Percentiles rank a stretch among this genome's conserved stretches.
Evolutionary conservation across 805 yeast genomes (phyloP).

Genomic region (Blastobotrys attinorum): DNA sequence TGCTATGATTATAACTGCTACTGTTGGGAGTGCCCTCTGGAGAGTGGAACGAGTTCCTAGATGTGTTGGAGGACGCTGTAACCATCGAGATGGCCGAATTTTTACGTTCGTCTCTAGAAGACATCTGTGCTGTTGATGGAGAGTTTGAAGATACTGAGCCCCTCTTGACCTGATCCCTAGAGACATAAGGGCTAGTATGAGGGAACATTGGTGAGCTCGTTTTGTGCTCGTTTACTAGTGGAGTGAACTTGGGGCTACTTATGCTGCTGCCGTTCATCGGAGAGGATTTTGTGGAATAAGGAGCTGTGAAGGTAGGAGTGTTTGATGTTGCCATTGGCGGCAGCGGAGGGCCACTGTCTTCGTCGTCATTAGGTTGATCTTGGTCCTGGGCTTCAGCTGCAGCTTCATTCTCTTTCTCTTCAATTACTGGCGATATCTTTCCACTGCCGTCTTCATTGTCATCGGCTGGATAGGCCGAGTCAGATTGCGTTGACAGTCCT

Average conservation of each 20-base stretch:
- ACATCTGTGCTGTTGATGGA: neutral
- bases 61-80: neutral
- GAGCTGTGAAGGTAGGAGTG: neutral
- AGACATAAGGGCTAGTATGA: too few relatives aligned
- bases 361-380: too few relatives aligned
- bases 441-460: neutral
- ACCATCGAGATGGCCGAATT: neutral
- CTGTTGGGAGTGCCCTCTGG: neutral
- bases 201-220: too few relatives aligned
- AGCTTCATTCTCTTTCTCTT: neutral
- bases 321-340: neutral
- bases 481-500: neutral
- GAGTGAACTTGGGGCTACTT: too few relatives aligned
- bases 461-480: neutral
- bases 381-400: neutral
- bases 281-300: neutral
- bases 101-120: too few relatives aligned
- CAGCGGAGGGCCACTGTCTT: neutral
- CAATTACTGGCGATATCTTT: neutral
- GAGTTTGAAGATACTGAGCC: neutral
- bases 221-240: neutral
- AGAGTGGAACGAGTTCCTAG: neutral
- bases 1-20: neutral
- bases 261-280: neutral
- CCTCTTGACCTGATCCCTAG: too few relatives aligned